These are phyloP conservation scores for Prunus yedoensis DNA, from an alignment of 331 rosid genomes.

Conservation along the genomic window DNA sequence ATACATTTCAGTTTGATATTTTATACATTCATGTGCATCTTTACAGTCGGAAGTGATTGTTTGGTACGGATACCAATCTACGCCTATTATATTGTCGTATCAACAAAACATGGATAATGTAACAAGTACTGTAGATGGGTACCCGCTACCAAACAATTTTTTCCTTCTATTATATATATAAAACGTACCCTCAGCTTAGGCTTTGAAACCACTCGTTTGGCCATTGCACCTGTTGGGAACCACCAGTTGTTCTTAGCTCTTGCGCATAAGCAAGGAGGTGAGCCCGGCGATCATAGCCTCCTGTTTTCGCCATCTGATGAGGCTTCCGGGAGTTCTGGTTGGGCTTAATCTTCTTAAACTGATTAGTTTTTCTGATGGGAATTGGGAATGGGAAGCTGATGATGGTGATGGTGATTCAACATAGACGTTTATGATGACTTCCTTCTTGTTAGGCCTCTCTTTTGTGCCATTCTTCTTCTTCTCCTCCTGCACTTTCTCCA, in stretches of 20 bases:
- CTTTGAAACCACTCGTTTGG: conserved; percentile 20
- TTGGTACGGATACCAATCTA: neutral
- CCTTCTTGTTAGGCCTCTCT: conserved; percentile 29
- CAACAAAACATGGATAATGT: neutral
- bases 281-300: conserved; percentile 56
- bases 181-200: conserved; percentile 34
- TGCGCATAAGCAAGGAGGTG: conserved; percentile 54
- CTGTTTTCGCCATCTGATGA: conserved; percentile 10
- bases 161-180: neutral
- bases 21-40: neutral
- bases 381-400: neutral
- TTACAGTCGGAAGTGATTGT: neutral
- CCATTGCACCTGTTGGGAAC: conserved; percentile 20
- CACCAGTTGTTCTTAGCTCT: conserved; percentile 38
- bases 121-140: neutral
- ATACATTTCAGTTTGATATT: neutral
- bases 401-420: conserved; percentile 37
- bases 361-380: neutral
- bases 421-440: conserved; percentile 60
- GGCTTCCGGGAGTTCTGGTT: neutral
- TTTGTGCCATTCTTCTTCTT: neutral
- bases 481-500: conserved; percentile 8
- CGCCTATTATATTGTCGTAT: neutral
- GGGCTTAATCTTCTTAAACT: conserved; percentile 25
- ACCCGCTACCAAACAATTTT: neutral